A percentile compares a stretch with the other conserved stretches of the same genome.
Evolutionary conservation across 1,284 basidiomycete species (phyloP).

Genomic region (Laetiporus sulphureus): DNA sequence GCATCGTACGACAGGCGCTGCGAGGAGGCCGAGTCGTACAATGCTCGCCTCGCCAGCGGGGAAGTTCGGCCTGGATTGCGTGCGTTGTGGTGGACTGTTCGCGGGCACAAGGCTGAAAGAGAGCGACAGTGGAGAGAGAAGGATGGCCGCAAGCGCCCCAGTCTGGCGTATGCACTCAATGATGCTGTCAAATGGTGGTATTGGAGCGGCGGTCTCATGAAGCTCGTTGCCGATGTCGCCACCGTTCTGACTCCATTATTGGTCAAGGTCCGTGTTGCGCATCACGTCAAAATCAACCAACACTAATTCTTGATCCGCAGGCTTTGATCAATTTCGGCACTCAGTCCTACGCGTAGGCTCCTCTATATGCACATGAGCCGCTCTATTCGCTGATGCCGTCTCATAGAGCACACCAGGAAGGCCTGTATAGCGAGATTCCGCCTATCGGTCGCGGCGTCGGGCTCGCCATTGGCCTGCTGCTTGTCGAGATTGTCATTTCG

Average conservation of each 20-base stretch:
- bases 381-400: not conserved
- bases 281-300: too few relatives aligned
- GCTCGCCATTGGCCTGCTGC: slow-evolving; percentile 64
- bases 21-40: slow-evolving; percentile 61
- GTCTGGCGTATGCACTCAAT: slow-evolving; percentile 70
- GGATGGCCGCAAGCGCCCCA: slow-evolving; percentile 59
- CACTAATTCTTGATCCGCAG: slow-evolving; percentile 27
- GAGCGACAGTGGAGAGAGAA: slow-evolving; percentile 61
- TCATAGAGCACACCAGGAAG: slow-evolving; percentile 36
- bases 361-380: too few relatives aligned
- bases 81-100: slow-evolving; percentile 54
- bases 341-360: slow-evolving; percentile 42
- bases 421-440: slow-evolving; percentile 38
- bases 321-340: slow-evolving; percentile 75
- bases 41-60: slow-evolving; percentile 56
- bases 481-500: slow-evolving; percentile 64
- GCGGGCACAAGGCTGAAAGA: slow-evolving; percentile 43
- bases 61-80: slow-evolving; percentile 53
- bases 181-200: slow-evolving; percentile 81
- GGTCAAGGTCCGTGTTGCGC: slow-evolving; percentile 54
- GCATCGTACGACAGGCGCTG: slow-evolving; percentile 59
- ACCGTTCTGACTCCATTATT: slow-evolving; percentile 74
- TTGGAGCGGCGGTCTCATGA: slow-evolving; percentile 76
- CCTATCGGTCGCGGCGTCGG: slow-evolving; percentile 71
- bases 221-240: slow-evolving; percentile 67